Percentiles rank a stretch among this genome's conserved stretches.
phyloP scores from a whole-genome alignment of 768 basidiomycete genomes.

The Ramaria sp. region DNA sequence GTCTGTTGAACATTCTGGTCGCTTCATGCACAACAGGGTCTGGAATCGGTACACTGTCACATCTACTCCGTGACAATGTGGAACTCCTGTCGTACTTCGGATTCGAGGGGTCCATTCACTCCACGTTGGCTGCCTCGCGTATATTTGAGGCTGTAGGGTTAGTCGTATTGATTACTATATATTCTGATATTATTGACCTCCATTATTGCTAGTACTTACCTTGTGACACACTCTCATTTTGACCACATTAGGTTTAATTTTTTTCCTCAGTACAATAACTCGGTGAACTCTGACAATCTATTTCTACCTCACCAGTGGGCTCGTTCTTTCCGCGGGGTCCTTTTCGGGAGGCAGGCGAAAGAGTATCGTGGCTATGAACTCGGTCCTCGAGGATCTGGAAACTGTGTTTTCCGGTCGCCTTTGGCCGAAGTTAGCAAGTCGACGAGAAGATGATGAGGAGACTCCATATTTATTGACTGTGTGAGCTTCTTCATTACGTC shows the following conservation, averaged over 20 bases:
- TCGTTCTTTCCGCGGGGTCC: constrained; percentile 79
- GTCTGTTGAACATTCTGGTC: background rate
- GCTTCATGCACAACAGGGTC: constrained; percentile 46
- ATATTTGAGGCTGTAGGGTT: constrained; percentile 16
- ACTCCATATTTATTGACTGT: constrained; percentile 51
- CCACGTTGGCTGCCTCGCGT: constrained; percentile 13
- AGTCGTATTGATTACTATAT: background rate
- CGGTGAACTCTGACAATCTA: background rate
- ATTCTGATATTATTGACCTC: background rate
- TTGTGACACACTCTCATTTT: constrained; percentile 83
- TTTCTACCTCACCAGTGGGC: constrained; percentile 31
- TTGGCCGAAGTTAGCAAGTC: constrained; percentile 81
- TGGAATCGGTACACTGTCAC: constrained; percentile 67
- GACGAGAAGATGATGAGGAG: constrained; percentile 50
- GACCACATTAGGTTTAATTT: constrained; percentile 52
- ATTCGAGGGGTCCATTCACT: constrained; percentile 12
- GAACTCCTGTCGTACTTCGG: constrained; percentile 33
- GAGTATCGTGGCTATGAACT: constrained; percentile 48
- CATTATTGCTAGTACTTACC: constrained; percentile 49
- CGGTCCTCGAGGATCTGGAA: constrained; percentile 60
- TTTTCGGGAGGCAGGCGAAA: constrained; percentile 44
- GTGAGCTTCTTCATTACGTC: constrained; percentile 30
- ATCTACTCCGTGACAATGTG: constrained; percentile 47
- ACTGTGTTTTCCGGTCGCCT: constrained; percentile 65
- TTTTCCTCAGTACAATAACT: background rate